phyloP scores from a whole-genome alignment of 108 stramenopile genomes.

The Fragilaria radians region DNA sequence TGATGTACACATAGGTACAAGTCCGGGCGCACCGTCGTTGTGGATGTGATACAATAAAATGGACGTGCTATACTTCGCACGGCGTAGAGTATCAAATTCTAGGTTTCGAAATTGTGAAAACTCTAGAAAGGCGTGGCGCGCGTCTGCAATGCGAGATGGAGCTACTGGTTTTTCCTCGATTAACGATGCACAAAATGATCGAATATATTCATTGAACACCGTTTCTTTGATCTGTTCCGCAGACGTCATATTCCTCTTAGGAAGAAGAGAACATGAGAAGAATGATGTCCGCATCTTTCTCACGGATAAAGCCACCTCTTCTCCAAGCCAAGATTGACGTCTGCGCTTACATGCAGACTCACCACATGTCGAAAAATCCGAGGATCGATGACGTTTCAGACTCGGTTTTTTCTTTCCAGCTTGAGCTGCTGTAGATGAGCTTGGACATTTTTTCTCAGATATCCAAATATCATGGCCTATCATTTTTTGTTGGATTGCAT shows the following conservation, averaged over 20 bases:
- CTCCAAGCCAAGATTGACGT: constrained; percentile 45
- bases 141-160: constrained; percentile 22
- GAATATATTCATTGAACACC: constrained; percentile 17
- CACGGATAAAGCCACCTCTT: constrained; percentile 39
- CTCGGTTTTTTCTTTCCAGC: constrained; percentile 9
- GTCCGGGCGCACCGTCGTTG: constrained; percentile 39
- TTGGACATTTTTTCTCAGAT: constrained; percentile 18
- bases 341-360: constrained; percentile 14
- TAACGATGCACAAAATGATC: constrained; percentile 3
- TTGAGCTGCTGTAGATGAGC: constrained; percentile 1
- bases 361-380: not conserved
- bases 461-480: constrained; percentile 39
- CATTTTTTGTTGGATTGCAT: constrained; percentile 33
- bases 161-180: not conserved
- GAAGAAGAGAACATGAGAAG: constrained; percentile 38
- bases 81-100: constrained; percentile 84
- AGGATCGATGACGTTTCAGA: not conserved
- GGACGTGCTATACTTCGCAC: constrained; percentile 76
- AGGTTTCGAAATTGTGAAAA: constrained; percentile 75
- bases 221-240: constrained; percentile 12
- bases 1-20: constrained; percentile 32
- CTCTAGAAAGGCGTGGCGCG: constrained; percentile 45
- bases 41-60: constrained; percentile 78
- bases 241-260: constrained; percentile 6
- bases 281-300: constrained; percentile 30